Evolutionary conservation across 495 filamentous ascomycete species (phyloP).

Genomic region (Tuber melanosporum): DNA sequence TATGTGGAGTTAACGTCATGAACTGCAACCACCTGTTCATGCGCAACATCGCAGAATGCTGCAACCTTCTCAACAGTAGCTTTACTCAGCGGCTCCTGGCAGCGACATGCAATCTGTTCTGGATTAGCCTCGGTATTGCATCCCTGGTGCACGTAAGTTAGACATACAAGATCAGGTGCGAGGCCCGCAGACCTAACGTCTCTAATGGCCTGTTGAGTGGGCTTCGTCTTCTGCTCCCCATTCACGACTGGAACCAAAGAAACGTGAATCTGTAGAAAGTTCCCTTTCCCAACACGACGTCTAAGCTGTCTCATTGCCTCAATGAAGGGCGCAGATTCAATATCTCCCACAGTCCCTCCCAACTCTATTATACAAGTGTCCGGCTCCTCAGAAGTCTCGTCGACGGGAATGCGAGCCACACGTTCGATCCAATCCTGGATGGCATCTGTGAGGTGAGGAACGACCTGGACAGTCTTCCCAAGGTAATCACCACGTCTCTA

Average conservation of each 20-base stretch:
- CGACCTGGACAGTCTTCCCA: conserved; percentile 87
- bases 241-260: conserved; percentile 66
- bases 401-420: conserved; percentile 78
- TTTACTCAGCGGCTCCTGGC: conserved; percentile 62
- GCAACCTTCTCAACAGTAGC: conserved; percentile 83
- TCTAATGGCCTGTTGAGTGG: conserved; percentile 83
- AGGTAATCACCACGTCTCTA: conserved; percentile 81
- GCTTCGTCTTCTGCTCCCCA: conserved; percentile 96
- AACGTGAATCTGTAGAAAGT: conserved; percentile 83
- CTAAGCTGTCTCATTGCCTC: conserved; percentile 76
- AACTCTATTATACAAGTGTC: conserved; percentile 88
- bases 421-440: conserved; percentile 90
- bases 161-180: conserved; percentile 68
- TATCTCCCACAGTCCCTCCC: conserved; percentile 80
- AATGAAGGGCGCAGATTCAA: conserved; percentile 84
- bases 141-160: background rate
- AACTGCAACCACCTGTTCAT: conserved; percentile 74
- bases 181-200: conserved; percentile 69
- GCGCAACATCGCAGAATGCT: conserved; percentile 72
- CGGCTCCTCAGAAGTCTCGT: conserved; percentile 71
- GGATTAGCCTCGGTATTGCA: conserved; percentile 11
- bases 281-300: conserved; percentile 62
- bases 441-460: conserved; percentile 82
- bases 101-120: conserved; percentile 78
- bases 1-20: conserved; percentile 81